These are phyloP conservation scores for Colletotrichum sp. DNA, from an alignment of 2,329 filamentous ascomycete species.

Conservation along the genomic window DNA sequence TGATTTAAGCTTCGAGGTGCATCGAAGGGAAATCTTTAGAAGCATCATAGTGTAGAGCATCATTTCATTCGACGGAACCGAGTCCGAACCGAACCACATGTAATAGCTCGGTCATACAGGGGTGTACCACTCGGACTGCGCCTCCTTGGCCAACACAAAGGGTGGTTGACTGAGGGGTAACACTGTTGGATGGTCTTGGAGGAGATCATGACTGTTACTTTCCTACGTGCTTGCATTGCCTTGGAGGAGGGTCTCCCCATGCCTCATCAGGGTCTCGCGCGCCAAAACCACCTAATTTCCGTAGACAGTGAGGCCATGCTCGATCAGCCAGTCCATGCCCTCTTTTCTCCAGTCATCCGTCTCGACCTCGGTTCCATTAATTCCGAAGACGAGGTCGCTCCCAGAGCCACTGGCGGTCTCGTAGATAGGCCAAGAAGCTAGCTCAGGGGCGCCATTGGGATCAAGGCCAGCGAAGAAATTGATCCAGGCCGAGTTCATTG, in stretches of 20 bases:
- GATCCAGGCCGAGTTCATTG: conserved; percentile 35
- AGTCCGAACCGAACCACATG: neutral
- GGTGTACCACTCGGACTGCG: neutral
- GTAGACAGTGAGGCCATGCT: conserved; percentile 30
- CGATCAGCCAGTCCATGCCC: conserved; percentile 32
- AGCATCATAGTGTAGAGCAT: neutral
- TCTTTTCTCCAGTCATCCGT: conserved; percentile 31
- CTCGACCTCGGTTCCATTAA: conserved; percentile 28
- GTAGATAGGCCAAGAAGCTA: conserved; percentile 31
- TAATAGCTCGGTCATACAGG: neutral
- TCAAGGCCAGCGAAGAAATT: conserved; percentile 30
- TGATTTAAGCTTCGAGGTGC: neutral
- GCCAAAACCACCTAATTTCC: conserved; percentile 22
- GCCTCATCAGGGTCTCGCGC: neutral
- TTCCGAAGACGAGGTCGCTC: conserved; percentile 31
- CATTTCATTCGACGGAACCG: neutral
- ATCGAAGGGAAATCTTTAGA: neutral
- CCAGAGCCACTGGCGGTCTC: conserved; percentile 20
- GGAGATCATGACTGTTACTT: neutral
- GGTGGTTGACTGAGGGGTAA: neutral
- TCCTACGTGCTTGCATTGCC: neutral
- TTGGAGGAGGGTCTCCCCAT: neutral
- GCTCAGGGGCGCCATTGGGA: conserved; percentile 27
- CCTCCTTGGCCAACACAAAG: neutral
- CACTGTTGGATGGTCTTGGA: neutral